These are phyloP conservation scores for Lodderomyces oxycetoniae DNA, from an alignment of 1,139 yeast genomes.

Conservation along the genomic window DNA sequence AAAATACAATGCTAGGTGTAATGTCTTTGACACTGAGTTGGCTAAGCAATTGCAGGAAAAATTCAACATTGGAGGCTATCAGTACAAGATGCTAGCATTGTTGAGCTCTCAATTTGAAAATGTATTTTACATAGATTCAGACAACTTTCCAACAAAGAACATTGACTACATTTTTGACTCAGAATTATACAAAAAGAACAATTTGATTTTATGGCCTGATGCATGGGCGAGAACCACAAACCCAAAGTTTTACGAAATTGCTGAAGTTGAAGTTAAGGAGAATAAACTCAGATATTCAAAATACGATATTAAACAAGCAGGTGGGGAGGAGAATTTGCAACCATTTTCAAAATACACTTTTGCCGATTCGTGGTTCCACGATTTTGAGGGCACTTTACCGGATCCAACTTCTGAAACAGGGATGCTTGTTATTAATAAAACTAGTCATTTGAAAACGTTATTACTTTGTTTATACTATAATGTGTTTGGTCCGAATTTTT, in stretches of 20 bases:
- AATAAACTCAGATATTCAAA: constrained; percentile 33
- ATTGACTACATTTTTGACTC: constrained; percentile 43
- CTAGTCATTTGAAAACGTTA: constrained; percentile 46
- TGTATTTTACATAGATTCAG: constrained; percentile 62
- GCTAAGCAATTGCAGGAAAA: constrained; percentile 20
- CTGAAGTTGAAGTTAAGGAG: constrained; percentile 34
- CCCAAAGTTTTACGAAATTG: constrained; percentile 44
- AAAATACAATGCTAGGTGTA: constrained; percentile 50
- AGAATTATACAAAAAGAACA: constrained; percentile 35
- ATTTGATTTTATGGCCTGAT: constrained; percentile 50
- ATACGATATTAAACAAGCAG: constrained; percentile 28
- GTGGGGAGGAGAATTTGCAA: constrained; percentile 18
- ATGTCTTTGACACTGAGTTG: constrained; percentile 36
- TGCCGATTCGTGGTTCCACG: constrained; percentile 43
- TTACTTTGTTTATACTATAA: constrained; percentile 55
- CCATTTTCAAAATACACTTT: constrained; percentile 32
- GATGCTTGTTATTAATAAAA: constrained; percentile 52
- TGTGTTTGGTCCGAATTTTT: constrained; percentile 54
- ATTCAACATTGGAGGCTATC: constrained; percentile 51
- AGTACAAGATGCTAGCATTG: constrained; percentile 59
- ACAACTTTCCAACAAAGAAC: constrained; percentile 54
- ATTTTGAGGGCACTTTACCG: constrained; percentile 54
- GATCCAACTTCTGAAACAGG: constrained; percentile 66
- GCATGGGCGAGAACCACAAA: constrained; percentile 49
- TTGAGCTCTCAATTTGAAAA: constrained; percentile 56